These are phyloP conservation scores for Suillus brevipes DNA, from an alignment of 768 basidiomycete species.

Conservation along the genomic window DNA sequence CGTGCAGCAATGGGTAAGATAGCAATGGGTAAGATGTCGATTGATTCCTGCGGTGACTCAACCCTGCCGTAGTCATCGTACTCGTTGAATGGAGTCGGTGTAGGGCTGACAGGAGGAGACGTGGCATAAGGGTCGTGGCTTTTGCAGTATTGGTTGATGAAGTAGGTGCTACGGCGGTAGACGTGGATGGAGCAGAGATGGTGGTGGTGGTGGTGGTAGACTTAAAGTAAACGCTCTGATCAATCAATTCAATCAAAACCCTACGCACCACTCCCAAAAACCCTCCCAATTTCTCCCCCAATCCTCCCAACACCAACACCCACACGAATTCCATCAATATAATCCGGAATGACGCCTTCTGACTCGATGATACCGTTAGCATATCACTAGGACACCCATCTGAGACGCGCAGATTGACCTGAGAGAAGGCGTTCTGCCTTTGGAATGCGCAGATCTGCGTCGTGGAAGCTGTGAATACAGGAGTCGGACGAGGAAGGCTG, in stretches of 20 bases:
- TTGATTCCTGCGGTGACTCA: slow-evolving; percentile 69
- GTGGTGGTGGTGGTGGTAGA: slow-evolving; percentile 50
- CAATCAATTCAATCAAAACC: not conserved
- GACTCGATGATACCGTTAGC: slow-evolving; percentile 92
- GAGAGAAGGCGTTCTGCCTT: too few relatives aligned
- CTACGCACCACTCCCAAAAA: not conserved
- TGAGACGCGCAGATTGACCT: too few relatives aligned
- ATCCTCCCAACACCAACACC: slow-evolving; percentile 37
- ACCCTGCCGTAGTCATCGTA: slow-evolving; percentile 65
- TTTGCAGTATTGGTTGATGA: slow-evolving; percentile 53
- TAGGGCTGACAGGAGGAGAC: slow-evolving; percentile 42
- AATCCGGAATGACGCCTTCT: slow-evolving; percentile 93
- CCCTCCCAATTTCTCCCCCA: not conserved
- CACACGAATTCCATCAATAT: slow-evolving; percentile 97
- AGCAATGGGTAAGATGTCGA: slow-evolving; percentile 85
- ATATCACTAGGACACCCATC: too few relatives aligned
- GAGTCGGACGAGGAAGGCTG: too few relatives aligned
- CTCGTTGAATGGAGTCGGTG: slow-evolving; percentile 57
- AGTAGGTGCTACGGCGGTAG: slow-evolving; percentile 60
- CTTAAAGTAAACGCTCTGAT: too few relatives aligned
- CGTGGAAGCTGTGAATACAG: too few relatives aligned
- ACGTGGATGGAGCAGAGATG: slow-evolving; percentile 54
- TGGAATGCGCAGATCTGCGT: too few relatives aligned
- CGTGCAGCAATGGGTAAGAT: too few relatives aligned
- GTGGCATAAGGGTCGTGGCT: slow-evolving; percentile 65